Percentiles rank a stretch among this genome's conserved stretches.
Conservation (phyloP, 768 basidiomycete genomes). For the Crassisporium funariophilum region DNA sequence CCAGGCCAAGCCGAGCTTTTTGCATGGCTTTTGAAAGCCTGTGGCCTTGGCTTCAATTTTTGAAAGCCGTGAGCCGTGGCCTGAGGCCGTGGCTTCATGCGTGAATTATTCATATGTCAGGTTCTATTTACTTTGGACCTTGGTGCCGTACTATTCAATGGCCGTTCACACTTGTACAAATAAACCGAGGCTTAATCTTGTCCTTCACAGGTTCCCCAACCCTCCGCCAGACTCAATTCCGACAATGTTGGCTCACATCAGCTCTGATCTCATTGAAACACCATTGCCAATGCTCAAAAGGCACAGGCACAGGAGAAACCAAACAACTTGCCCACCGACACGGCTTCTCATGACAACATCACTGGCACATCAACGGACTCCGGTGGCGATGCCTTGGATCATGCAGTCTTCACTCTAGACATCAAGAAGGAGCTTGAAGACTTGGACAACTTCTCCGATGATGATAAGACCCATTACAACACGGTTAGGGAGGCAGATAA, state of each 20-base stretch:
- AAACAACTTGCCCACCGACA: background rate
- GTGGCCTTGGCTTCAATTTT: background rate
- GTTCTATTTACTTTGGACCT: background rate
- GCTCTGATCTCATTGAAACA: background rate
- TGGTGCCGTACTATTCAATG: background rate
- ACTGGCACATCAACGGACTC: background rate
- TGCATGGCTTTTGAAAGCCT: background rate
- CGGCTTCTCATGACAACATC: background rate
- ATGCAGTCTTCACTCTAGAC: too few relatives aligned
- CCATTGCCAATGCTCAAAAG: slow-evolving; percentile 3
- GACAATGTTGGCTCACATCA: slow-evolving; percentile 3
- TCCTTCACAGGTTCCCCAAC: background rate
- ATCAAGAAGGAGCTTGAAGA: too few relatives aligned
- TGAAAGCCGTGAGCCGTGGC: background rate
- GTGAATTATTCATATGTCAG: background rate
- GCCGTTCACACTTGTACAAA: background rate
- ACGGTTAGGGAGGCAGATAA: too few relatives aligned
- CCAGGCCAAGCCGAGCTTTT: background rate
- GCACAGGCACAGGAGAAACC: background rate
- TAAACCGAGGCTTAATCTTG: background rate
- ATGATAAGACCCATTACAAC: too few relatives aligned
- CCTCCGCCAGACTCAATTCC: slow-evolving; percentile 5
- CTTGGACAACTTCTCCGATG: too few relatives aligned
- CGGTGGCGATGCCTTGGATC: background rate
- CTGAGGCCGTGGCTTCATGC: background rate